Evolutionary conservation across 768 basidiomycete species (phyloP).

Genomic region (Russula earlei): DNA sequence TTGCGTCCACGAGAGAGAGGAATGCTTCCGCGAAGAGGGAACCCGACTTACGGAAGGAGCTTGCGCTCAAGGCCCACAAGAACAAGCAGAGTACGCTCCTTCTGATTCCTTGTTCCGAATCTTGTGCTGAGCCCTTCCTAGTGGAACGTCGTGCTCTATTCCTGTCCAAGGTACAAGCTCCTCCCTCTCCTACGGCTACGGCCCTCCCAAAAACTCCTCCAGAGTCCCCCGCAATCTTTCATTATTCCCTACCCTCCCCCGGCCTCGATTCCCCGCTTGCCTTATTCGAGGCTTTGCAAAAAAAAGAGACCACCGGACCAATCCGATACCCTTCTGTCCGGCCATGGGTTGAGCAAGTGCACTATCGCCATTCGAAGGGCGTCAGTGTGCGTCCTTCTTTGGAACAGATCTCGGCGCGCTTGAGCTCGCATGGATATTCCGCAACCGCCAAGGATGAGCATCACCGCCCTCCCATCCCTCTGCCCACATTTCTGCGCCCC

Average conservation of each 20-base stretch:
- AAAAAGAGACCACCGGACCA: conserved; percentile 15
- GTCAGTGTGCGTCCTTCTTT: conserved; percentile 45
- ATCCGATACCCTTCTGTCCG: conserved; percentile 22
- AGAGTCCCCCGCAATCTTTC: conserved; percentile 60
- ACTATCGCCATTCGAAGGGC: conserved; percentile 35
- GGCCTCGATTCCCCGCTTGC: conserved; percentile 55
- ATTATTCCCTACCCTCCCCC: conserved; percentile 59
- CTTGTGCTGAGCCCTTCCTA: conserved; percentile 24
- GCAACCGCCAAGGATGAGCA: conserved; percentile 22
- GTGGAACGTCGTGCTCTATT: conserved; percentile 69
- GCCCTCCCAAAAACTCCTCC: conserved; percentile 54
- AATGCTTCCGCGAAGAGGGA: conserved; percentile 39
- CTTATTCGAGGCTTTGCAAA: conserved; percentile 41
- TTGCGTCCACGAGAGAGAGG: conserved; percentile 52
- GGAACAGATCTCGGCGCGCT: conserved; percentile 63
- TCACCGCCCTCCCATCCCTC: conserved; percentile 24
- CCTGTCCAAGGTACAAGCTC: conserved; percentile 62
- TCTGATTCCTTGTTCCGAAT: not conserved
- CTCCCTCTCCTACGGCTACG: conserved; percentile 51
- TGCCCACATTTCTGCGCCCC: conserved; percentile 29
- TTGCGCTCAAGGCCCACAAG: conserved; percentile 61
- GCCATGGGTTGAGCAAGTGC: conserved; percentile 60
- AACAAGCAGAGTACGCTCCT: conserved; percentile 57
- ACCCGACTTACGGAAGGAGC: conserved; percentile 61
- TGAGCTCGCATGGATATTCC: conserved; percentile 34